Percentiles rank a stretch among this genome's conserved stretches.
These are phyloP conservation scores for Geoglossum cookeanum DNA, from an alignment of 2,329 filamentous ascomycete genomes.

Conservation along the genomic window DNA sequence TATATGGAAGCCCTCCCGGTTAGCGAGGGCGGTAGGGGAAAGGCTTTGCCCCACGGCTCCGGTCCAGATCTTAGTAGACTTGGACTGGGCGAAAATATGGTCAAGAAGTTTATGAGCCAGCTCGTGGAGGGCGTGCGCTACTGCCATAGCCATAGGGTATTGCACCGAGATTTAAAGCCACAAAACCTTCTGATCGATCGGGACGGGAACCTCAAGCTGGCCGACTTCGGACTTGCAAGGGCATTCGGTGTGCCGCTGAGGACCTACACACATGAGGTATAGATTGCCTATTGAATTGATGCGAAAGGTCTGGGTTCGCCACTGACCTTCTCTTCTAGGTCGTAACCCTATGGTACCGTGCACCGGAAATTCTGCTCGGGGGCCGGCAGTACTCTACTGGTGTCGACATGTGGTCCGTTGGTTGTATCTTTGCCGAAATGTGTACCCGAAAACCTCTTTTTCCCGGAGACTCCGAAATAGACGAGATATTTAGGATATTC, in stretches of 20 bases:
- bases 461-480: conserved; percentile 81
- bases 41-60: conserved; percentile 63
- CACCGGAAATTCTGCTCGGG: conserved; percentile 77
- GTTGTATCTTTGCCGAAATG: conserved; percentile 94
- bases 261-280: conserved; percentile 77
- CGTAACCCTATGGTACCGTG: conserved; percentile 83
- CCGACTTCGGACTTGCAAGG: conserved; percentile 74
- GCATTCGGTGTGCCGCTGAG: conserved; percentile 81
- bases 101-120: conserved; percentile 88
- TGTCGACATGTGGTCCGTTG: conserved; percentile 90
- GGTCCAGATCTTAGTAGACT: conserved; percentile 43
- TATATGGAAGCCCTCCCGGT: conserved; percentile 87
- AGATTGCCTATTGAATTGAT: conserved; percentile 4
- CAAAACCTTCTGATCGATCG: conserved; percentile 77
- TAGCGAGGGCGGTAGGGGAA: conserved; percentile 66
- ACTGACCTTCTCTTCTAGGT: conserved; percentile 30
- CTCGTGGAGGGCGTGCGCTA: conserved; percentile 69
- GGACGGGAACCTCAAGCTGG: conserved; percentile 76
- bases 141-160: conserved; percentile 72
- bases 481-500: conserved; percentile 92
- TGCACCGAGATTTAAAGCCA: conserved; percentile 78
- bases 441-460: conserved; percentile 85
- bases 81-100: conserved; percentile 58
- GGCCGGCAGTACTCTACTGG: conserved; percentile 85
- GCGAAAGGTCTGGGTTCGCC: neutral